phyloP scores from a whole-genome alignment of 306 rosid genomes.

The Fagus sylvatica region DNA sequence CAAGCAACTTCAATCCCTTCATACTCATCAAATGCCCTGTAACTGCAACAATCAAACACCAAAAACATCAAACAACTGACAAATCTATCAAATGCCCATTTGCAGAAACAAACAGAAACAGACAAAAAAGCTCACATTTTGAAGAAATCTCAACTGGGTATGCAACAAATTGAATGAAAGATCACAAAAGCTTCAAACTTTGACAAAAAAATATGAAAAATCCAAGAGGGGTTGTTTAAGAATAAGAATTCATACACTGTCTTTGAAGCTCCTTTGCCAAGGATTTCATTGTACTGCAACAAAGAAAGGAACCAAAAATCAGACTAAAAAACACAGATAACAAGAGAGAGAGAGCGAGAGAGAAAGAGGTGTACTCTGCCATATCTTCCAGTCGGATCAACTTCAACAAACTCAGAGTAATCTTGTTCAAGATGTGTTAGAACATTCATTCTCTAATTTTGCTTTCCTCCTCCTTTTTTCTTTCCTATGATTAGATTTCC shows the following conservation, averaged over 20 bases:
- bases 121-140: slow-evolving; percentile 29
- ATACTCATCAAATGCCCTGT: slow-evolving; percentile 91
- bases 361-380: slow-evolving; percentile 66
- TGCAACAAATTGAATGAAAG: slow-evolving; percentile 8
- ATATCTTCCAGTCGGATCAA: slow-evolving; percentile 99
- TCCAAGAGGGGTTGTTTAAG: slow-evolving; percentile 8
- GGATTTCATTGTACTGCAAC: slow-evolving; percentile 84
- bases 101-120: slow-evolving; percentile 14
- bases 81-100: slow-evolving; percentile 26
- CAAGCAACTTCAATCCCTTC: slow-evolving; percentile 99
- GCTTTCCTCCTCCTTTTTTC: slow-evolving; percentile 1
- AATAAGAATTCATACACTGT: slow-evolving; percentile 64
- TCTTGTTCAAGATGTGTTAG: slow-evolving; percentile 52
- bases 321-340: slow-evolving; percentile 7
- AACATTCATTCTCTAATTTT: slow-evolving; percentile 55
- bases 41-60: slow-evolving; percentile 46
- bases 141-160: slow-evolving; percentile 31
- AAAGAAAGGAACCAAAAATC: slow-evolving; percentile 14
- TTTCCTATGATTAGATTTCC: slow-evolving; percentile 19
- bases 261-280: slow-evolving; percentile 98
- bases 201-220: neutral
- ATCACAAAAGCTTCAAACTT: neutral
- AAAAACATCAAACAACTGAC: neutral
- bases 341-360: slow-evolving; percentile 7
- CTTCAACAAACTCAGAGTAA: slow-evolving; percentile 70